These are phyloP conservation scores for Nakazawaea populi DNA, from an alignment of 805 yeast species.

Conservation along the genomic window DNA sequence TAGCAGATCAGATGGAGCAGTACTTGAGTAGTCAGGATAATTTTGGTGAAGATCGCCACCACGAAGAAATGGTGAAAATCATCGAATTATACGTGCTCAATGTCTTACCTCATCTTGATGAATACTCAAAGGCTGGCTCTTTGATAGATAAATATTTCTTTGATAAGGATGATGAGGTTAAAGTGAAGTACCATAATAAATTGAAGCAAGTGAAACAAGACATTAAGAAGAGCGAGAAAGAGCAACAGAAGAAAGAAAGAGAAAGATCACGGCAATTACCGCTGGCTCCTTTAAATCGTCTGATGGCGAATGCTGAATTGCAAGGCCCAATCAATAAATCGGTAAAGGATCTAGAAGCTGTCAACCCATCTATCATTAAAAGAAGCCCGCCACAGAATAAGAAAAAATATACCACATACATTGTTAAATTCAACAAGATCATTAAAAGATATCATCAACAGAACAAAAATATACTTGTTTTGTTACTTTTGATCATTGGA, in stretches of 20 bases:
- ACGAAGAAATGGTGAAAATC: conserved; percentile 13
- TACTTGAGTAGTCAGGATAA: conserved; percentile 11
- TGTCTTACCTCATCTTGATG: conserved; percentile 17
- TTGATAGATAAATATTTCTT: conserved; percentile 6
- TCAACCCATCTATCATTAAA: background rate
- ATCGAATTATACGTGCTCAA: conserved; percentile 21
- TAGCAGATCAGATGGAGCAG: conserved; percentile 19
- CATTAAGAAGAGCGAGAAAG: background rate
- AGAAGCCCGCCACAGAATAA: background rate
- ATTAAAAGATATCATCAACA: background rate
- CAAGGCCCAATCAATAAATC: too few species aligned
- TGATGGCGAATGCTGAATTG: background rate
- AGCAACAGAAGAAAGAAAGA: conserved; percentile 1
- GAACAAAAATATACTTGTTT: background rate
- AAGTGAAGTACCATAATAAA: conserved; percentile 1
- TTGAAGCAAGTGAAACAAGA: background rate
- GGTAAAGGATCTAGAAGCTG: background rate
- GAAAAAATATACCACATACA: background rate
- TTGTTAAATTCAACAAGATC: background rate
- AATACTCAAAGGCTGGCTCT: conserved; percentile 13
- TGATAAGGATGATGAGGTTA: background rate
- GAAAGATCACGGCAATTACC: background rate
- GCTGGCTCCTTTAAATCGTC: background rate
- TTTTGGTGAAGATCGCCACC: background rate
- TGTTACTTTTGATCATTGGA: conserved; percentile 4